These are phyloP conservation scores for Quercus variabilis DNA, from an alignment of 306 rosid genomes.

Conservation along the genomic window DNA sequence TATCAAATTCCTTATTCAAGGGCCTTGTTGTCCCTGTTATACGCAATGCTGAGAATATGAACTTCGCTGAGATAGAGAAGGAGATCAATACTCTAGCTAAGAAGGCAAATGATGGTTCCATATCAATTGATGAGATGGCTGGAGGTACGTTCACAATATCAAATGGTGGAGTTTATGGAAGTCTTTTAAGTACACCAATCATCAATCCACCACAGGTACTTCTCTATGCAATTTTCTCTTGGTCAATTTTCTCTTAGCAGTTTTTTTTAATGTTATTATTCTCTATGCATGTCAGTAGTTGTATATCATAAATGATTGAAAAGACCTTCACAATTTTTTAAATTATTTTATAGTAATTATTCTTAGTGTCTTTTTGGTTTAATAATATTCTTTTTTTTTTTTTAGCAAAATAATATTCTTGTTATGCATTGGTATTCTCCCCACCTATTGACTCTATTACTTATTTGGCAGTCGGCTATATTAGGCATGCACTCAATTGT, in stretches of 20 bases:
- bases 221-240: background rate
- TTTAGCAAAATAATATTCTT: no score
- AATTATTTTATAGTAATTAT: no score
- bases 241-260: background rate
- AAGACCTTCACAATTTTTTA: background rate
- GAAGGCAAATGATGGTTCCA: constrained; percentile 46
- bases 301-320: background rate
- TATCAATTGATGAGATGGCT: constrained; percentile 55
- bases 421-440: background rate
- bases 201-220: constrained; percentile 52
- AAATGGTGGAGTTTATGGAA: constrained; percentile 51
- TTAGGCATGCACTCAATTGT: constrained; percentile 54
- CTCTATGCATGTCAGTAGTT: background rate
- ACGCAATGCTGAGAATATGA: constrained; percentile 38
- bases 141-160: constrained; percentile 53
- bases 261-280: background rate
- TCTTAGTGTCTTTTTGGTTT: no score
- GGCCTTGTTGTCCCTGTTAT: constrained; percentile 51
- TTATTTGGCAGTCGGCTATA: constrained; percentile 39
- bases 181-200: constrained; percentile 48
- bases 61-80: constrained; percentile 48
- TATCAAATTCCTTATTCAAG: constrained; percentile 9
- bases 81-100: constrained; percentile 48
- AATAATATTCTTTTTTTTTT: no score
- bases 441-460: background rate